Conservation (phyloP, 73 alveolate species). For the Symbiodinium pilosum region DNA sequence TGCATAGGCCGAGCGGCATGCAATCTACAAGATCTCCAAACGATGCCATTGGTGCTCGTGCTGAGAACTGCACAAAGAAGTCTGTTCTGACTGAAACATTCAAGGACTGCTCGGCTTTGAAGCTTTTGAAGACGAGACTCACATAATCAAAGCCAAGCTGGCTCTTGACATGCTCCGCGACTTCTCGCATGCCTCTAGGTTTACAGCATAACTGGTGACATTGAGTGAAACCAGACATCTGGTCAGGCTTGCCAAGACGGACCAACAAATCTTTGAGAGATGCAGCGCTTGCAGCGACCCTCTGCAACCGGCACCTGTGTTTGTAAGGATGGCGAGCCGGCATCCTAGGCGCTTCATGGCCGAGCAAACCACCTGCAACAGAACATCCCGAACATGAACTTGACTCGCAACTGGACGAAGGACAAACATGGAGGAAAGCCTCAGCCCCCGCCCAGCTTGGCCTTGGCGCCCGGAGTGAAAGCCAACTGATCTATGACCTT, state of each 20-base stretch:
- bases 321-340: constrained; percentile 84
- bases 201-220: too few relatives aligned
- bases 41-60: not conserved
- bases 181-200: constrained; percentile 73
- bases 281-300: not conserved
- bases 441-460: too few relatives aligned
- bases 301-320: constrained; percentile 16
- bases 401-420: too few relatives aligned
- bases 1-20: too few relatives aligned
- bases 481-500: constrained; percentile 50
- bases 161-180: constrained; percentile 77
- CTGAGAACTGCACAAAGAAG: too few relatives aligned
- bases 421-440: too few relatives aligned
- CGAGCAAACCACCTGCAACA: constrained; percentile 41
- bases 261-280: too few relatives aligned
- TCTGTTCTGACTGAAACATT: too few relatives aligned
- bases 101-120: too few relatives aligned
- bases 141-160: constrained; percentile 85
- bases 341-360: constrained; percentile 92
- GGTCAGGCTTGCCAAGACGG: too few relatives aligned
- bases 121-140: not conserved
- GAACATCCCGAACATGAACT: not conserved
- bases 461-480: constrained; percentile 91
- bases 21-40: not conserved
- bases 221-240: too few relatives aligned